phyloP scores from a whole-genome alignment of 495 filamentous ascomycete genomes.

The Haplographium delicatum region DNA sequence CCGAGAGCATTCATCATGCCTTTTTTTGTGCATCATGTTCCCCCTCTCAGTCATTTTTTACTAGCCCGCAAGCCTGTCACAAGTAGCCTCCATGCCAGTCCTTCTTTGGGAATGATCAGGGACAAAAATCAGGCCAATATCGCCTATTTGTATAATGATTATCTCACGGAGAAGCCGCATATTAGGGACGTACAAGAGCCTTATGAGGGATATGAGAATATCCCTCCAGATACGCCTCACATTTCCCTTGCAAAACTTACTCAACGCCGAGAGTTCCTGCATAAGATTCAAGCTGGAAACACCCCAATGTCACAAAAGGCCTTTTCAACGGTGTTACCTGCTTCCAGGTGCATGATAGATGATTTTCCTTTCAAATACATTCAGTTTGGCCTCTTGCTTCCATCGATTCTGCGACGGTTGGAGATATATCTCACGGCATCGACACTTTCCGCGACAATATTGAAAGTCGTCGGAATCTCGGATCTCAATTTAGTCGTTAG shows the following conservation, averaged over 20 bases:
- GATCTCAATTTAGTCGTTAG: slow-evolving; percentile 57
- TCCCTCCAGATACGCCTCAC: slow-evolving; percentile 38
- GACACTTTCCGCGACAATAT: slow-evolving; percentile 53
- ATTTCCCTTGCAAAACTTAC: slow-evolving; percentile 46
- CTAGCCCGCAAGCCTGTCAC: slow-evolving; percentile 6
- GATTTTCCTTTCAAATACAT: slow-evolving; percentile 54
- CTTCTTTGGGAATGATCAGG: slow-evolving; percentile 29
- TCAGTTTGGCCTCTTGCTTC: slow-evolving; percentile 66
- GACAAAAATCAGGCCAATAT: slow-evolving; percentile 13
- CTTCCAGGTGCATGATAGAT: slow-evolving; percentile 36
- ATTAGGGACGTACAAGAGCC: slow-evolving; percentile 22
- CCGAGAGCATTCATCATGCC: slow-evolving; percentile 39
- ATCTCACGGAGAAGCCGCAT: slow-evolving; percentile 35
- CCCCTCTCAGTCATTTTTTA: no score
- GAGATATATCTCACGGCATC: slow-evolving; percentile 60
- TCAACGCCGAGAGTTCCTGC: slow-evolving; percentile 57
- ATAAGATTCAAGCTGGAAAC: slow-evolving; percentile 17
- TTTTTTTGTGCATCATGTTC: slow-evolving; percentile 17
- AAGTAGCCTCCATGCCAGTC: background rate
- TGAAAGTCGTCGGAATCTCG: slow-evolving; percentile 49
- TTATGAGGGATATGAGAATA: slow-evolving; percentile 22
- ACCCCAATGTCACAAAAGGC: slow-evolving; percentile 23
- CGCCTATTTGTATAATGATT: slow-evolving; percentile 30
- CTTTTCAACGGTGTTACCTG: slow-evolving; percentile 32
- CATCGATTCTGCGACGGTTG: slow-evolving; percentile 66